Evolutionary conservation across 768 basidiomycete species (phyloP).

Genomic region (Lentinula detonsa): DNA sequence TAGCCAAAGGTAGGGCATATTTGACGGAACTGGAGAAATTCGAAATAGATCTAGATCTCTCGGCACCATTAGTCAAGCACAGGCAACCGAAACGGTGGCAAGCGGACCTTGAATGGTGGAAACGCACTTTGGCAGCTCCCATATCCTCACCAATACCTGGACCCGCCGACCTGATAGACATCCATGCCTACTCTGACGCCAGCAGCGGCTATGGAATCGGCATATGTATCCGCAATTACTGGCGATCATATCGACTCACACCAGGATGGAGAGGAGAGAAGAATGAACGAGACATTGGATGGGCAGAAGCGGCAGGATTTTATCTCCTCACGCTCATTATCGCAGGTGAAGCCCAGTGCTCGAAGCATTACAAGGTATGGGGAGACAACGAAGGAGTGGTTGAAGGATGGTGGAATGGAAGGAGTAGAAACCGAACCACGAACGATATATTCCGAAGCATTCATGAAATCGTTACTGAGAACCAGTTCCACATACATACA

Average conservation of each 20-base stretch:
- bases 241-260: constrained; percentile 10
- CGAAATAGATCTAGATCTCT: constrained; percentile 18
- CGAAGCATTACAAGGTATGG: background rate
- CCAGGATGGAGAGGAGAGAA: constrained; percentile 8
- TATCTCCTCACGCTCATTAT: no score
- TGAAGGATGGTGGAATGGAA: constrained; percentile 25
- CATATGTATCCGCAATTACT: constrained; percentile 25
- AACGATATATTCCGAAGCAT: constrained; percentile 25
- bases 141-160: constrained; percentile 9
- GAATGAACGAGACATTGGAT: constrained; percentile 7
- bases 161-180: constrained; percentile 16
- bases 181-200: constrained; percentile 29
- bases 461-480: background rate
- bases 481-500: constrained; percentile 9
- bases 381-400: constrained; percentile 30
- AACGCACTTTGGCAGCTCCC: background rate
- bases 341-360: background rate
- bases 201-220: constrained; percentile 29
- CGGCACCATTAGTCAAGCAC: background rate
- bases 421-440: constrained; percentile 18
- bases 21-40: background rate
- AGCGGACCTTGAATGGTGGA: no score
- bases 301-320: constrained; percentile 9
- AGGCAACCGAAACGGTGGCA: no score
- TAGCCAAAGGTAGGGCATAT: no score